Conservation (phyloP, 176 grass and related monocot species). For the Echinochloa phyllopogon region DNA sequence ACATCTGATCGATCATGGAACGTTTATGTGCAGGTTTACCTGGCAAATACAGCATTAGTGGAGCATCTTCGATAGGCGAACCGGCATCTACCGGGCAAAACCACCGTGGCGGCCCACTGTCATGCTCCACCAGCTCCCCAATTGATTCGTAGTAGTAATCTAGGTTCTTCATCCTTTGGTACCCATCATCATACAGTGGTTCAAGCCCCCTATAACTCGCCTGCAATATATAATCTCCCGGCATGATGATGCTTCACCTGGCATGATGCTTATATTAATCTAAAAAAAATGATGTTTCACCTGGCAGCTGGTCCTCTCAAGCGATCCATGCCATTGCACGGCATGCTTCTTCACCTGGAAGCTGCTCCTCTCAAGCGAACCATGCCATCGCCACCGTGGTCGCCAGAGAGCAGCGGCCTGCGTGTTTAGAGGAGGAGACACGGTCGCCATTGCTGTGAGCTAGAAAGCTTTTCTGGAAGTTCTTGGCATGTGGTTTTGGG, state of each 20-base stretch:
- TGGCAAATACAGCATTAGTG: conserved; percentile 66
- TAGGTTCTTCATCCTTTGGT: conserved; percentile 42
- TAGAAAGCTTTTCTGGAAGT: conserved; percentile 23
- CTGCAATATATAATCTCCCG: conserved; percentile 24
- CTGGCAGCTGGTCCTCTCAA: neutral
- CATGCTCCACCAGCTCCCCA: conserved; percentile 47
- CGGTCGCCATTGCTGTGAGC: conserved; percentile 55
- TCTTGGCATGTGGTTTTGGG: neutral
- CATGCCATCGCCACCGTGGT: neutral
- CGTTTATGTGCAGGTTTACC: conserved; percentile 36
- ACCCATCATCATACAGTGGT: conserved; percentile 66
- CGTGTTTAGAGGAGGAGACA: conserved; percentile 6
- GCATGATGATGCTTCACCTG: conserved; percentile 15
- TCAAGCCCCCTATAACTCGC: conserved; percentile 64
- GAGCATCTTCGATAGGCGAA: conserved; percentile 47
- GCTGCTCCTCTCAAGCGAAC: neutral
- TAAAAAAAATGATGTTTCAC: neutral
- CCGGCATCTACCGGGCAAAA: conserved; percentile 48
- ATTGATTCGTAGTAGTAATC: conserved; percentile 53
- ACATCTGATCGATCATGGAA: neutral
- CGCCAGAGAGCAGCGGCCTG: conserved; percentile 22
- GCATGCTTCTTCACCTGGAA: neutral
- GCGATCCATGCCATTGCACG: neutral
- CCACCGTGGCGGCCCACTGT: conserved; percentile 57
- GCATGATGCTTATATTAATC: neutral